phyloP scores from a whole-genome alignment of 495 filamentous ascomycete genomes.

The Hypoxylon trugodes region DNA sequence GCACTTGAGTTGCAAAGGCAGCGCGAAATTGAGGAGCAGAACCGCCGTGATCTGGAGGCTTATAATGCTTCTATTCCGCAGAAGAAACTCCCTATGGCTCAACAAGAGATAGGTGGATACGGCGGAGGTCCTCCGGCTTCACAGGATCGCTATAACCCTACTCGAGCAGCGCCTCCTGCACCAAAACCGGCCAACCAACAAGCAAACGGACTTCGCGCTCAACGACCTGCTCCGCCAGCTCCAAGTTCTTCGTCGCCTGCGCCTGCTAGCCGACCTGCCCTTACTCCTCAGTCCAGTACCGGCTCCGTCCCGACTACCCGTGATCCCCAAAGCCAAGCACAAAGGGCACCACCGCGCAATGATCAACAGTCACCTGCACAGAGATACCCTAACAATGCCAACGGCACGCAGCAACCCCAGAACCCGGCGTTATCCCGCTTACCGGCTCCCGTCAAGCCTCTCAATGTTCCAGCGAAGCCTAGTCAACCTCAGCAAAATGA shows the following conservation, averaged over 20 bases:
- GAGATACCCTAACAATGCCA: conserved; percentile 53
- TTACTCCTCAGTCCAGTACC: conserved; percentile 54
- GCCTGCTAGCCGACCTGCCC: conserved; percentile 47
- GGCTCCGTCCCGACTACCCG: conserved; percentile 33
- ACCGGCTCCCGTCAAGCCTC: conserved; percentile 81
- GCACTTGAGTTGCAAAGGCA: conserved; percentile 59
- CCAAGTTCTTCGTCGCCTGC: conserved; percentile 38
- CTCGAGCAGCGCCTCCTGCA: conserved; percentile 69
- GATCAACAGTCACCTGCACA: conserved; percentile 37
- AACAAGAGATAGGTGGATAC: conserved; percentile 85
- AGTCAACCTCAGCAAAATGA: conserved; percentile 62
- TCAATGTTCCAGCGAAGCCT: conserved; percentile 89
- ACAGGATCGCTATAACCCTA: conserved; percentile 81
- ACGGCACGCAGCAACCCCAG: conserved; percentile 43
- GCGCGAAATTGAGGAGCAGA: conserved; percentile 71
- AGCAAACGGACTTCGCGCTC: conserved; percentile 57
- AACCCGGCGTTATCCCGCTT: conserved; percentile 63
- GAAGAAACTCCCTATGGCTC: conserved; percentile 75
- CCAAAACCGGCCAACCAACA: conserved; percentile 62
- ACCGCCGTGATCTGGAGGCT: conserved; percentile 76
- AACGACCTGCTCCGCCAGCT: conserved; percentile 62
- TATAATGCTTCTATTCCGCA: conserved; percentile 90
- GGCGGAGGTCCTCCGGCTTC: conserved; percentile 61
- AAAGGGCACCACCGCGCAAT: conserved; percentile 38
- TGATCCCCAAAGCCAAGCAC: conserved; percentile 37